These are phyloP conservation scores for Nitzschia sp. DNA, from an alignment of 108 stramenopile species.

Conservation along the genomic window DNA sequence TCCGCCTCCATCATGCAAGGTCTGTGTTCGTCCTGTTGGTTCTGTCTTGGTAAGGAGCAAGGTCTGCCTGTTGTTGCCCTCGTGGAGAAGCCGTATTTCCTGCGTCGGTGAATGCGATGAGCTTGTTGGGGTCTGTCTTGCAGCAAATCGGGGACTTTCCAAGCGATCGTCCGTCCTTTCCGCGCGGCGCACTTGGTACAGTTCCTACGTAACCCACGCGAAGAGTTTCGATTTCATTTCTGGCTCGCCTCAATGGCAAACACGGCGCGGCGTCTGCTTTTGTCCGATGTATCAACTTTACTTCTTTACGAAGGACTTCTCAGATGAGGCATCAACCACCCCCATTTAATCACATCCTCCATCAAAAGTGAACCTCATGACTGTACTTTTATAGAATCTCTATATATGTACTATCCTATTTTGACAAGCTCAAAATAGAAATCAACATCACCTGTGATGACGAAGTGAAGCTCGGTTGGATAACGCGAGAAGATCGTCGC, in stretches of 20 bases:
- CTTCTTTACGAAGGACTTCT: no score
- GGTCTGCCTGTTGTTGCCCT: slow-evolving; percentile 19
- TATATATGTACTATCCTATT: slow-evolving; percentile 42
- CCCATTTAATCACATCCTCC: no score
- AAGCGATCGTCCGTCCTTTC: no score
- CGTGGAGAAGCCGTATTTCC: slow-evolving; percentile 13
- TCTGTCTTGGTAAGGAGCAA: slow-evolving; percentile 6
- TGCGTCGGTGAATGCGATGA: slow-evolving; percentile 6
- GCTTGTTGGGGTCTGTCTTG: no score
- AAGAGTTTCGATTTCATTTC: no score
- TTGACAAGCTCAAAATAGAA: slow-evolving; percentile 42
- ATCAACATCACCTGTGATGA: slow-evolving; percentile 50
- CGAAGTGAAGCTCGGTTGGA: slow-evolving; percentile 42
- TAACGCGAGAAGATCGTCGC: slow-evolving; percentile 41
- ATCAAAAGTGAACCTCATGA: slow-evolving; percentile 10
- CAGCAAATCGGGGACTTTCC: no score
- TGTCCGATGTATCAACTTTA: no score
- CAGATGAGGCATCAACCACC: no score
- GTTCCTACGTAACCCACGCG: no score
- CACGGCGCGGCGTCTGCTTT: no score
- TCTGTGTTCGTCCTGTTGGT: slow-evolving; percentile 4
- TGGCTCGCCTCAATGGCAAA: no score
- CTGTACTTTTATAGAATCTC: slow-evolving; percentile 50
- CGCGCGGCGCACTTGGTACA: no score
- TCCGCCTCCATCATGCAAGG: not conserved